Evolutionary conservation across 352 stramenopile genomes (phyloP).

Genomic region (Thalassiosira exigua): DNA sequence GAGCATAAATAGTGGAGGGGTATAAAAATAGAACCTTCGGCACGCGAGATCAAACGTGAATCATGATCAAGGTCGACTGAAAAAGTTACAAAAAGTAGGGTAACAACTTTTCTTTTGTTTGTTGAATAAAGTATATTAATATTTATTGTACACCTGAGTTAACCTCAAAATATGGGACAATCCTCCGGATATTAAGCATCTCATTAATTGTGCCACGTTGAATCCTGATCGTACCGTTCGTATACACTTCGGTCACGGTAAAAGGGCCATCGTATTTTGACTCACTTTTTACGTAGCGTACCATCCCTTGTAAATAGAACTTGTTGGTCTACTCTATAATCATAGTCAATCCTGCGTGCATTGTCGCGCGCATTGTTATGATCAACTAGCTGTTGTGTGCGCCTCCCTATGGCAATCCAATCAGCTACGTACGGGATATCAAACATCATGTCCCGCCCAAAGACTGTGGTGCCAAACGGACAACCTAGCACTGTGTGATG

Average conservation of each 20-base stretch:
- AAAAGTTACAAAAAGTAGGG: too few relatives aligned
- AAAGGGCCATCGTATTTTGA: slow-evolving; percentile 2
- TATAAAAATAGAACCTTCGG: too few relatives aligned
- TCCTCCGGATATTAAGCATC: slow-evolving; percentile 27
- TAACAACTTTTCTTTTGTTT: too few relatives aligned
- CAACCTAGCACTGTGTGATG: slow-evolving; percentile 53
- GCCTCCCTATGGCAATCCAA: slow-evolving; percentile 46
- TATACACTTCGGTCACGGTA: slow-evolving; percentile 24
- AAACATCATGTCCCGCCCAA: slow-evolving; percentile 62
- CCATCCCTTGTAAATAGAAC: slow-evolving; percentile 29
- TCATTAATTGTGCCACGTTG: slow-evolving; percentile 24
- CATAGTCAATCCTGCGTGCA: slow-evolving; percentile 17
- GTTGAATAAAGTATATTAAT: too few relatives aligned
- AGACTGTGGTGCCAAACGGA: slow-evolving; percentile 54
- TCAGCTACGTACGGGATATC: slow-evolving; percentile 50
- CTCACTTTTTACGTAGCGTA: slow-evolving; percentile 31
- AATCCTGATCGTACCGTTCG: slow-evolving; percentile 33
- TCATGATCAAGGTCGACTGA: too few relatives aligned
- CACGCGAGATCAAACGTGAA: too few relatives aligned
- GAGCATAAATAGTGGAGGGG: too few relatives aligned
- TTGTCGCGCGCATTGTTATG: slow-evolving; percentile 55
- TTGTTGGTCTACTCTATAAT: slow-evolving; percentile 31
- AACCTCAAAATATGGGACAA: slow-evolving; percentile 17
- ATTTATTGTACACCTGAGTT: too few relatives aligned
- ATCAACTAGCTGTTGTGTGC: slow-evolving; percentile 37